phyloP scores from a whole-genome alignment of 495 filamentous ascomycete genomes.

The Neurospora tetraspora region DNA sequence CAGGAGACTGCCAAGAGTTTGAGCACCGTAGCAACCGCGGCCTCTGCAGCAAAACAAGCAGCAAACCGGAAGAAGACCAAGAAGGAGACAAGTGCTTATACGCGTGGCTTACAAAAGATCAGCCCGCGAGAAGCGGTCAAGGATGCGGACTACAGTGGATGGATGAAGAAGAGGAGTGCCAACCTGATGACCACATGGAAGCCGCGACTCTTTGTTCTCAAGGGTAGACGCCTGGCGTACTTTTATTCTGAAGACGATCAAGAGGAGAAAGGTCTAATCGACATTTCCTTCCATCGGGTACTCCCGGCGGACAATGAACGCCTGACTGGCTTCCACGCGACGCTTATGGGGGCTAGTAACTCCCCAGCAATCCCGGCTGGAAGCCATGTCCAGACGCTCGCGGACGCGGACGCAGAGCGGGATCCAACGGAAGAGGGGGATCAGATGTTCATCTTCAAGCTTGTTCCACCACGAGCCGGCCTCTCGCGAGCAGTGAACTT shows the following conservation, averaged over 20 bases:
- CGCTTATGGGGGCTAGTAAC: slow-evolving; percentile 75
- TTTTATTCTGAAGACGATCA: slow-evolving; percentile 91
- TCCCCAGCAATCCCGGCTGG: slow-evolving; percentile 64
- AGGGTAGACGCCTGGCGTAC: slow-evolving; percentile 84
- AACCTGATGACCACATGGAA: slow-evolving; percentile 98
- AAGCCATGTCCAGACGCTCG: slow-evolving; percentile 46
- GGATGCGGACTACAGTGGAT: slow-evolving; percentile 87
- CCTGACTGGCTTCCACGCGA: slow-evolving; percentile 81
- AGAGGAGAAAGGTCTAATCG: slow-evolving; percentile 90
- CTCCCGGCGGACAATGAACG: slow-evolving; percentile 89
- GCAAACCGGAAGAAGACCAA: slow-evolving; percentile 55
- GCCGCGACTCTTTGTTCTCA: slow-evolving; percentile 82
- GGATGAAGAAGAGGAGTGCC: slow-evolving; percentile 99
- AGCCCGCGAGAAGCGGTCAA: slow-evolving; percentile 74
- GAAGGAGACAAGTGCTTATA: slow-evolving; percentile 91
- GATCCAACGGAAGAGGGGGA: slow-evolving; percentile 38
- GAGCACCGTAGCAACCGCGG: slow-evolving; percentile 34
- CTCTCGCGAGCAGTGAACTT: slow-evolving; percentile 87
- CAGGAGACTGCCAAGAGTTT: slow-evolving; percentile 52
- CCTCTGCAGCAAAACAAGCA: slow-evolving; percentile 27
- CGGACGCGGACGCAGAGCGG: slow-evolving; percentile 31
- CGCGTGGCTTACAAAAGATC: slow-evolving; percentile 73
- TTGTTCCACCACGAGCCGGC: slow-evolving; percentile 83
- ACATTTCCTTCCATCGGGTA: slow-evolving; percentile 93
- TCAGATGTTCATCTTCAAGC: slow-evolving; percentile 92